phyloP scores from a whole-genome alignment of 441 rosid species.

The Brassica hybrid region DNA sequence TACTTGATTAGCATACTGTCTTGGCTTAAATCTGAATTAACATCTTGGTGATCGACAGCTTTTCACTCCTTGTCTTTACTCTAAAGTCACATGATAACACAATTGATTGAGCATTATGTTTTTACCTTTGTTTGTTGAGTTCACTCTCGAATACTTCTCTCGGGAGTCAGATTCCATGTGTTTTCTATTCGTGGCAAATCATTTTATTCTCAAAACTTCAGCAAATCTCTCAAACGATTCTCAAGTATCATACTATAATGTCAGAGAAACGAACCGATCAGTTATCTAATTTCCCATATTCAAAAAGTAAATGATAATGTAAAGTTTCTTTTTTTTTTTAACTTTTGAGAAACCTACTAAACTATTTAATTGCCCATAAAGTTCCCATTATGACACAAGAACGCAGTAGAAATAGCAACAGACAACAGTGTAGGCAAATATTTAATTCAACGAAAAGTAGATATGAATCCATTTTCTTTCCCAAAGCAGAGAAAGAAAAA shows the following conservation, averaged over 20 bases:
- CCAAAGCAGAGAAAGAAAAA: neutral
- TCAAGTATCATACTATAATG: neutral
- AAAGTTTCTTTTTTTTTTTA: conserved; percentile 14
- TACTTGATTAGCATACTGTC: neutral
- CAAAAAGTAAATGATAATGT: neutral
- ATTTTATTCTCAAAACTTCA: neutral
- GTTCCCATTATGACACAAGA: conserved; percentile 20
- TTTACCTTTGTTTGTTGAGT: conserved; percentile 2
- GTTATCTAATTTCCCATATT: conserved; percentile 16
- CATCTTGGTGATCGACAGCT: conserved; percentile 12
- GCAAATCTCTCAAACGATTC: neutral
- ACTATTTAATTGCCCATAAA: conserved; percentile 35
- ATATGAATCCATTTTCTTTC: neutral
- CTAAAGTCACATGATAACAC: conserved; percentile 11
- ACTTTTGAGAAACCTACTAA: conserved; percentile 35
- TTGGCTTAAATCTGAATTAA: conserved; percentile 5
- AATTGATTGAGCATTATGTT: conserved; percentile 18
- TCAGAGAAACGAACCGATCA: neutral
- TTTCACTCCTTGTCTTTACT: conserved; percentile 9
- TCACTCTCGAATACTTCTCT: conserved; percentile 1
- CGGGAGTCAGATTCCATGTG: neutral
- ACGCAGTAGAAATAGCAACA: conserved; percentile 25
- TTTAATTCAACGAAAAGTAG: neutral
- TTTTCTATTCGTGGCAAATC: neutral
- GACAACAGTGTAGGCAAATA: conserved; percentile 20